Evolutionary conservation across 805 yeast genomes (phyloP).

Genomic region (Isabelozyma heimii): DNA sequence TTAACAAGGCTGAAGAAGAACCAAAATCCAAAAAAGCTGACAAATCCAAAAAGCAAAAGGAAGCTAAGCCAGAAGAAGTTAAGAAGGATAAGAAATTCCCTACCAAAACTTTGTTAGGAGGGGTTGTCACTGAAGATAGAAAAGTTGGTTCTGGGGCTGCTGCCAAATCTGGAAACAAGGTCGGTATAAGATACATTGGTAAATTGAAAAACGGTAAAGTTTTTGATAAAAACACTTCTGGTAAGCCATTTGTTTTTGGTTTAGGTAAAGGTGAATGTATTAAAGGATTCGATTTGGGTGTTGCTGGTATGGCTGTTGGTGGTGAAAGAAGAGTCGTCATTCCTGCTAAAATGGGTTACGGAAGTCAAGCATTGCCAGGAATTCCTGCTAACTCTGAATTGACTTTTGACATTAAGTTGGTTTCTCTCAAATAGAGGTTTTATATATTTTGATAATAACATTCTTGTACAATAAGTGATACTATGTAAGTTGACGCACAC

Average conservation of each 20-base stretch:
- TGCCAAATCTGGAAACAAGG: slow-evolving; percentile 86
- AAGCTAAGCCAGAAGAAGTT: slow-evolving; percentile 2
- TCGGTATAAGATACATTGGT: slow-evolving; percentile 97
- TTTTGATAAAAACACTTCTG: slow-evolving; percentile 95
- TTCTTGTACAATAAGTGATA: neutral
- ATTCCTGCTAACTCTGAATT: slow-evolving; percentile 97
- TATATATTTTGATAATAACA: neutral
- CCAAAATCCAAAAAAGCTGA: slow-evolving; percentile 17
- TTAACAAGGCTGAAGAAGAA: slow-evolving; percentile 21
- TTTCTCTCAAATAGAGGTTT: slow-evolving; percentile 67
- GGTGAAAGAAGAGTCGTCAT: slow-evolving; percentile 98
- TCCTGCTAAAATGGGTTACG: slow-evolving; percentile 96
- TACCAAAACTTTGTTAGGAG: slow-evolving; percentile 84
- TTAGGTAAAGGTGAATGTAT: slow-evolving; percentile 98
- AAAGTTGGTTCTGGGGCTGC: slow-evolving; percentile 81
- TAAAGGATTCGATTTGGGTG: slow-evolving; percentile 98
- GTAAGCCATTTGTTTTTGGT: slow-evolving; percentile 90
- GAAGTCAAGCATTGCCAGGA: slow-evolving; percentile 91
- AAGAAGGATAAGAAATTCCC: slow-evolving; percentile 51
- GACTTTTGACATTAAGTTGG: slow-evolving; percentile 93
- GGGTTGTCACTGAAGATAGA: slow-evolving; percentile 91
- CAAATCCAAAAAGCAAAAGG: slow-evolving; percentile 24
- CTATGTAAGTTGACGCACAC: neutral
- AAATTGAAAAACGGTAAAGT: slow-evolving; percentile 95
- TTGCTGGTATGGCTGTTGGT: slow-evolving; percentile 97